A percentile compares a stretch with the other conserved stretches of the same genome.
phyloP scores from a whole-genome alignment of 2,329 filamentous ascomycete species.

The Fusarium sp. region DNA sequence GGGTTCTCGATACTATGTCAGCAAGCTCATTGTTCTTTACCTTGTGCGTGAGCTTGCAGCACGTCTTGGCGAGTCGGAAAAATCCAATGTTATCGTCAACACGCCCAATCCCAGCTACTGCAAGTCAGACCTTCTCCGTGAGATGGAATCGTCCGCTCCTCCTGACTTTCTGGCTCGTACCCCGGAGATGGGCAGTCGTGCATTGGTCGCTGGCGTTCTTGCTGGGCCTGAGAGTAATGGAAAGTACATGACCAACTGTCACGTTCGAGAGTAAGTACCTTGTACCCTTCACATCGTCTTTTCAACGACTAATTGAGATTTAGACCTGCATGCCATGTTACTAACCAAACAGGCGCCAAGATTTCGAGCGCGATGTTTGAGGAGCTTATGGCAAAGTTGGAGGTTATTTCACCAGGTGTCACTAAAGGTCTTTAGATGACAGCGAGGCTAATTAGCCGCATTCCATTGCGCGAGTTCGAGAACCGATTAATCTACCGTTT shows the following conservation, averaged over 20 bases:
- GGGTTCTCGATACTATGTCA: slow-evolving; percentile 50
- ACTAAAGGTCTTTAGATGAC: not conserved
- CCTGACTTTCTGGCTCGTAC: slow-evolving; percentile 55
- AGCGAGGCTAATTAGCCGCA: too few species aligned
- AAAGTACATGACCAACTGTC: slow-evolving; percentile 53
- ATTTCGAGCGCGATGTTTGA: slow-evolving; percentile 51
- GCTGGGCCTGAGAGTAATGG: slow-evolving; percentile 52
- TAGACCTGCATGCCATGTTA: slow-evolving; percentile 50
- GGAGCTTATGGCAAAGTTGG: slow-evolving; percentile 53
- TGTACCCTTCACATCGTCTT: fast-evolving
- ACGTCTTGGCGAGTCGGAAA: slow-evolving; percentile 4
- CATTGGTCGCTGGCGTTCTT: slow-evolving; percentile 49
- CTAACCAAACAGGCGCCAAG: slow-evolving; percentile 49
- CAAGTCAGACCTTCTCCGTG: slow-evolving; percentile 51
- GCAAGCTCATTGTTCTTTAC: slow-evolving; percentile 52
- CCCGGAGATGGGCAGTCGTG: slow-evolving; percentile 60
- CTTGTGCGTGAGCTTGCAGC: slow-evolving; percentile 50
- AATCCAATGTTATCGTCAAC: slow-evolving; percentile 52
- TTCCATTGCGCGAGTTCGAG: too few species aligned
- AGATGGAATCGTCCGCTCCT: not conserved
- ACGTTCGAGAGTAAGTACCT: slow-evolving; percentile 43
- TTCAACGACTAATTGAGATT: not conserved
- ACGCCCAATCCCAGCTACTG: slow-evolving; percentile 59
- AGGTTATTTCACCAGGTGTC: slow-evolving; percentile 40
- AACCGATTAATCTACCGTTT: too few species aligned